Base-by-base conservation (phyloP, 257 asterid genomes). In the Galeopsis tetrahit region DNA sequence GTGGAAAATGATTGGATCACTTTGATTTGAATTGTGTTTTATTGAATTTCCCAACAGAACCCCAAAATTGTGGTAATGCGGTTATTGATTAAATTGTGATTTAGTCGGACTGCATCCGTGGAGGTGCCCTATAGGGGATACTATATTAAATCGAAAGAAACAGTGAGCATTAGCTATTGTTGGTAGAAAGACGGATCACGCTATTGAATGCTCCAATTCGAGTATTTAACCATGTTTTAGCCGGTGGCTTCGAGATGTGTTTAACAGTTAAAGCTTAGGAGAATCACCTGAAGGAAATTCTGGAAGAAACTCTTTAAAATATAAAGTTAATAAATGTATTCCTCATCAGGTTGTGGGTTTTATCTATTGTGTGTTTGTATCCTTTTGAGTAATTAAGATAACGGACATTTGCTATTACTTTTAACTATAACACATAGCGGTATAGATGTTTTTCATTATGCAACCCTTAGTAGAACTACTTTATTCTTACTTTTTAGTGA, bases 321-420 rank as follows among this genome's bases (percentile, higher is more conserved):
- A 13, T 63, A 6, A 48, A 43, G 34, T 46, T 67, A 15, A 3
- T 14, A 35, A 7, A 31, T 49, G 56, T 14, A 48, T 48, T 4
- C 21, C 8, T n/a, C 46, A 17, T 9, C 61, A 14, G 14, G 57
- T 51, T 9, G 34, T 53, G 10, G 58, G 53, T 14, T 58, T 8
- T 43, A 53, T 13, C 57, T 55, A 63, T 63, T 35, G 36, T 33
- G 40, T 33, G 21, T 63, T 68, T 65, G 32, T 59, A 51, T 53
- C 34, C 57, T 66, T 79, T 51, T 38, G 49, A 63, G 34, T 14
- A 57, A 7, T 10, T 5, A 38, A 31, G 51, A 49, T 58, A 48
- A 61, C 31, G 49, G 70, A 74, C 32, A 63, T 36, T 11, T 66
- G 7, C 65, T 5, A 68, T 46, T 21, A 35, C 68, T 28, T 49